Conservation (phyloP, 2,329 filamentous ascomycete genomes). For the Colletotrichum sp. region DNA sequence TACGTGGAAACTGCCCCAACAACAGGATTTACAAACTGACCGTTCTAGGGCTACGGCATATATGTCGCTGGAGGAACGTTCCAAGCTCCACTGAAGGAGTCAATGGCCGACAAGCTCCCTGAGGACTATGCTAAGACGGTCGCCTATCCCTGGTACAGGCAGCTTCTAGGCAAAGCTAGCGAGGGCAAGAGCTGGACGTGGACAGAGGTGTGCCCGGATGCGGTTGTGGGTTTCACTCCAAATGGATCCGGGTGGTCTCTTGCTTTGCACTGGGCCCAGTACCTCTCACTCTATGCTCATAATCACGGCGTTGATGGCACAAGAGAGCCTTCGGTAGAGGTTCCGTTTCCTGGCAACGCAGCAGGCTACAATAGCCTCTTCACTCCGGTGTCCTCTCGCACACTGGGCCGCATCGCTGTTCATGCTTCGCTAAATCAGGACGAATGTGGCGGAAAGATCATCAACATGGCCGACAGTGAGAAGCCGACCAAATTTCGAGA, state of each 20-base stretch:
- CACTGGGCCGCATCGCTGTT: slow-evolving; percentile 32
- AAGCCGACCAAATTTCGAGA: slow-evolving; percentile 31
- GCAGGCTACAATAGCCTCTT: slow-evolving; percentile 29
- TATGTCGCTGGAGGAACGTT: slow-evolving; percentile 38
- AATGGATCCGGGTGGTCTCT: slow-evolving; percentile 40
- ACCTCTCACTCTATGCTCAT: slow-evolving; percentile 38
- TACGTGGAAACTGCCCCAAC: slow-evolving; percentile 1
- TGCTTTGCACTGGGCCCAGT: slow-evolving; percentile 44
- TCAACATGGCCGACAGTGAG: slow-evolving; percentile 36
- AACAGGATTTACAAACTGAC: background rate
- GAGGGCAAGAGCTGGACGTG: slow-evolving; percentile 37
- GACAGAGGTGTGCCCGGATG: slow-evolving; percentile 43
- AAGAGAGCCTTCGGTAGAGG: background rate
- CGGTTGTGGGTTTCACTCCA: slow-evolving; percentile 42
- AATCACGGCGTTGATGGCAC: slow-evolving; percentile 24
- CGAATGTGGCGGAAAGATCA: slow-evolving; percentile 31
- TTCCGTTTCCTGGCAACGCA: slow-evolving; percentile 34
- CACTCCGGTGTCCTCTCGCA: slow-evolving; percentile 35
- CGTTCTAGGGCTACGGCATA: slow-evolving; percentile 40
- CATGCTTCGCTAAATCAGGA: slow-evolving; percentile 32
- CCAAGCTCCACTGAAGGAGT: slow-evolving; percentile 34
- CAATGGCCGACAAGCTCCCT: slow-evolving; percentile 36
- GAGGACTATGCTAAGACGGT: slow-evolving; percentile 38
- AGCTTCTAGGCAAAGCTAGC: slow-evolving; percentile 33
- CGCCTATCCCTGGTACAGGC: slow-evolving; percentile 37